A percentile compares a stretch with the other conserved stretches of the same genome.
These are phyloP conservation scores for Colletotrichum phormii DNA, from an alignment of 2,329 filamentous ascomycete genomes.

Conservation along the genomic window DNA sequence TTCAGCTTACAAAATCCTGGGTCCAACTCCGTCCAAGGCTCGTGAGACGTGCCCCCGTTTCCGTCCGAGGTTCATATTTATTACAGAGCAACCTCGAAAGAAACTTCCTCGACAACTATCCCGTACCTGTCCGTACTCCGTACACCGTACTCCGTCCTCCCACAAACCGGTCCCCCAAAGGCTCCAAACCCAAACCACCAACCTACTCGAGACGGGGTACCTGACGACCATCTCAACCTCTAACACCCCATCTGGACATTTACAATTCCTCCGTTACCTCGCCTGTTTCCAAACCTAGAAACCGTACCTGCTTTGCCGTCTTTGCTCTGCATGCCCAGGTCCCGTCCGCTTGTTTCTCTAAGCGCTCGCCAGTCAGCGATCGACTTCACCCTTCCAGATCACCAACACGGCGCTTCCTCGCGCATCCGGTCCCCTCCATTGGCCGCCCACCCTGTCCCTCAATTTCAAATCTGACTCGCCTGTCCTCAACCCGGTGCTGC, in stretches of 20 bases:
- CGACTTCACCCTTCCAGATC: constrained; percentile 35
- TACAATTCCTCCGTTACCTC: constrained; percentile 32
- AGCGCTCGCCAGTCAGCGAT: constrained; percentile 46
- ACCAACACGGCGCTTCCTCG: constrained; percentile 47
- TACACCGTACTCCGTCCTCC: background rate
- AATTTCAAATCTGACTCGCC: constrained; percentile 39
- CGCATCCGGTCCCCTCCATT: constrained; percentile 40
- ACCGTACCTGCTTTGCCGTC: constrained; percentile 34
- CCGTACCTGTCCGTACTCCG: background rate
- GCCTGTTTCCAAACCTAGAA: constrained; percentile 23
- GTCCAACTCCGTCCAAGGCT: constrained; percentile 20
- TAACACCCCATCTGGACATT: constrained; percentile 17
- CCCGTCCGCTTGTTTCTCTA: constrained; percentile 40
- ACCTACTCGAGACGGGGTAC: constrained; percentile 20
- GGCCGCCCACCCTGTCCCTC: constrained; percentile 41
- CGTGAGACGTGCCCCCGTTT: constrained; percentile 28
- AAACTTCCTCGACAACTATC: constrained; percentile 10
- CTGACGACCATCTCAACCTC: constrained; percentile 33
- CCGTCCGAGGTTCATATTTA: constrained; percentile 36
- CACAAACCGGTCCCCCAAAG: background rate
- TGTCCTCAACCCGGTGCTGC: constrained; percentile 5
- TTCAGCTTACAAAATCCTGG: constrained; percentile 19
- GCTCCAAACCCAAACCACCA: constrained; percentile 14
- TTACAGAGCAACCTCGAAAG: constrained; percentile 24
- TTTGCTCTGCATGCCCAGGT: constrained; percentile 5